Base-by-base conservation (phyloP, 2,329 filamentous ascomycete genomes). In the Pseudocercospora vitis region DNA sequence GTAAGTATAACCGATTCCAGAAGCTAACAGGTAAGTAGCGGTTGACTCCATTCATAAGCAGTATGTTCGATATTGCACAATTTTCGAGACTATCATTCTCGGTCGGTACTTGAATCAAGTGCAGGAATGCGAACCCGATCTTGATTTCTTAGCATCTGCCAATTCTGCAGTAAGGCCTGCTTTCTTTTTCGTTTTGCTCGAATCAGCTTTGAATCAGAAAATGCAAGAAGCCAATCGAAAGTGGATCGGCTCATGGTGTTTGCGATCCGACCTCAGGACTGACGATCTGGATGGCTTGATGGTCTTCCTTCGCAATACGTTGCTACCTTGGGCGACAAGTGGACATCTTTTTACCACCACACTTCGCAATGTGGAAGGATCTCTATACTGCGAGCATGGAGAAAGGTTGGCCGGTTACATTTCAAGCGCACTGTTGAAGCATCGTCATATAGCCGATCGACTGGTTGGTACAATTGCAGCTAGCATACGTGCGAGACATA, bases 101-200 rank as follows among this genome's bases (percentile, higher is more conserved):
- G 74, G 76, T 32, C 70, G 76, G 19, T 79, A 79, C 55, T 59
- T 74, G 35, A 78, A 78, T 53, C 76, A 79, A 53, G 71, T 78
- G 2, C 62, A 75, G 29, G 76, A 73, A 18, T 76, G 73, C 47
- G 65, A 78, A 24, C 62, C 67, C 14, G 75, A 78, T 48, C 62
- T 79, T 9, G 69, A 73, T 14, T 63, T 62, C 6, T 57, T 78
- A 1, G 65, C 73, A 28, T 69, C 69, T 0, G 45, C 66, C 5
- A 48, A 61, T 2, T 74, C 71, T 4, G 52, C 65, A 0, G 67
- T 78, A 2, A 68, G 71, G 39, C 54, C 68, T 0, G 65, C 67
- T 0, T 78, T 76, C 74, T 63, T 74, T 7, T 74, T 71, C 6
- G 70, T 70, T 3, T 57, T 79, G 2, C 68, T 79, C 2, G 67